Evolutionary conservation across 2,329 filamentous ascomycete genomes (phyloP).

Genomic region (Huntiella bhutanensis): DNA sequence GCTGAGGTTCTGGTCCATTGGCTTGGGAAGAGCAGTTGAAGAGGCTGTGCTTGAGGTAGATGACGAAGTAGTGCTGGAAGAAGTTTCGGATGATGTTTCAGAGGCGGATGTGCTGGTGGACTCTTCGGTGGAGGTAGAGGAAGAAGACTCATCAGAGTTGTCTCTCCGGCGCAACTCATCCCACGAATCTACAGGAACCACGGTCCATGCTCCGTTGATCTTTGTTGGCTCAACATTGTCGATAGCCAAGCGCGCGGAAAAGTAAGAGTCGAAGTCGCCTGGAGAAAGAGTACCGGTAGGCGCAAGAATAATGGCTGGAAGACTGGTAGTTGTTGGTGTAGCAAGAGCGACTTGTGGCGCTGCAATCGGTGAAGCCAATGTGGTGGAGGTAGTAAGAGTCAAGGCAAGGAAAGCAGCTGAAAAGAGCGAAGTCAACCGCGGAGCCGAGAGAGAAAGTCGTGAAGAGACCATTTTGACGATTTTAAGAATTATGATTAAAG

Average conservation of each 20-base stretch:
- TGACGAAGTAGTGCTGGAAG: conserved; percentile 11
- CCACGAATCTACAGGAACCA: background rate
- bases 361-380: too few relatives aligned
- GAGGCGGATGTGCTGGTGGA: conserved; percentile 2
- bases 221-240: background rate
- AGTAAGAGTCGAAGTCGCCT: background rate
- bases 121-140: conserved; percentile 14
- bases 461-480: too few relatives aligned
- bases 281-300: background rate
- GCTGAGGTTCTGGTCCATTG: conserved; percentile 47
- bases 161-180: background rate
- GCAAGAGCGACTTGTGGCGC: too few relatives aligned
- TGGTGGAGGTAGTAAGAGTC: too few relatives aligned
- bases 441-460: too few relatives aligned
- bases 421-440: too few relatives aligned
- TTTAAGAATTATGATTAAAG: too few relatives aligned
- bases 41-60: conserved; percentile 15
- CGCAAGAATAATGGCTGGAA: background rate
- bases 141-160: background rate
- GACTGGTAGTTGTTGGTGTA: too few relatives aligned
- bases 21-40: conserved; percentile 33
- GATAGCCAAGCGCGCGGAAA: background rate
- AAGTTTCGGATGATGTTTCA: conserved; percentile 6
- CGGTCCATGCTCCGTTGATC: background rate
- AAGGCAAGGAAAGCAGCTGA: too few relatives aligned